These are phyloP conservation scores for Acer saccharum DNA, from an alignment of 345 rosid species.

Conservation along the genomic window DNA sequence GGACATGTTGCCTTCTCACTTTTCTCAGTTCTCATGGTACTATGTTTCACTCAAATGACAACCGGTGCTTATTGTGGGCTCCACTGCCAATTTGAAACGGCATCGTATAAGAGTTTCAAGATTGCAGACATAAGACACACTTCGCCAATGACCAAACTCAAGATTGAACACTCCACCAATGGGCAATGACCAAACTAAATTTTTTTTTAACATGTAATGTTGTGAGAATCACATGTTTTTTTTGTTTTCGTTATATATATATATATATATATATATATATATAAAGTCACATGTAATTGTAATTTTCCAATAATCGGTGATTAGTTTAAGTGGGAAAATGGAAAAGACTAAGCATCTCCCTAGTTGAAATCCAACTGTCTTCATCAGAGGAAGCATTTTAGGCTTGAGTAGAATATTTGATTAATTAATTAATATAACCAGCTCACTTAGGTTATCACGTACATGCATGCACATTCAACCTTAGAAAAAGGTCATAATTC, in stretches of 20 bases:
- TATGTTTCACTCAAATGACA: no score
- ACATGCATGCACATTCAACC: neutral
- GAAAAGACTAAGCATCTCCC: neutral
- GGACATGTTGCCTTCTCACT: neutral
- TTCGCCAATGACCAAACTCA: no score
- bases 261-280: no score
- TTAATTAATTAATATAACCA: neutral
- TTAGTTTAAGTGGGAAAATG: neutral
- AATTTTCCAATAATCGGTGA: neutral
- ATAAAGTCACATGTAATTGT: neutral
- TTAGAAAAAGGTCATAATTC: neutral
- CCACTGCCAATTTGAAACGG: neutral
- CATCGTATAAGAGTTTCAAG: neutral
- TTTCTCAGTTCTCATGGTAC: no score
- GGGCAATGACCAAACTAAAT: no score
- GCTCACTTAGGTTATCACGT: neutral
- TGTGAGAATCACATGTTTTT: no score
- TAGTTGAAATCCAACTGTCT: neutral
- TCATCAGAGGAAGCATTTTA: neutral
- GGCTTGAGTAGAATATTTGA: neutral
- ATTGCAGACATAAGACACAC: no score
- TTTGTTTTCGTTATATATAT: no score
- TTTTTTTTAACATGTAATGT: no score
- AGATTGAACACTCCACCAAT: no score
- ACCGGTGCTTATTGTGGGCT: neutral